A percentile compares a stretch with the other conserved stretches of the same genome.
phyloP scores from a whole-genome alignment of 164 flowering plant genomes.

The Vitis riparia region DNA sequence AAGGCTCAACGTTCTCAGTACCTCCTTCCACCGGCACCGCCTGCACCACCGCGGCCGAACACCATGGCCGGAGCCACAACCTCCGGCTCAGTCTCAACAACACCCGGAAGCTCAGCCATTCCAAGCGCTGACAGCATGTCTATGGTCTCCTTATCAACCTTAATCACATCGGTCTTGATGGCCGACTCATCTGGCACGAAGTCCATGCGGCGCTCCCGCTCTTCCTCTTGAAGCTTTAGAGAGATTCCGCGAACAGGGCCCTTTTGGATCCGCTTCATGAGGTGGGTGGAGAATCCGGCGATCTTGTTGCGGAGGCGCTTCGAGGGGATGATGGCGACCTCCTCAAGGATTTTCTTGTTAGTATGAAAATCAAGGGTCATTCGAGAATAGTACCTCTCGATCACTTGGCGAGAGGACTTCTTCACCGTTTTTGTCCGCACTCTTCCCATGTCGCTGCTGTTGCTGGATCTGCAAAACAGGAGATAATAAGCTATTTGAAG shows the following conservation, averaged over 20 bases:
- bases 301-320: constrained; percentile 83
- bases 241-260: constrained; percentile 79
- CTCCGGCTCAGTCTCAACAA: constrained; percentile 39
- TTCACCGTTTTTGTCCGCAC: constrained; percentile 81
- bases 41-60: constrained; percentile 20
- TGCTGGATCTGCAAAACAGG: too few species aligned
- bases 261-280: constrained; percentile 78
- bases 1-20: background rate
- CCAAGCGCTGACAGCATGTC: constrained; percentile 76
- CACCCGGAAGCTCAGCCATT: constrained; percentile 68
- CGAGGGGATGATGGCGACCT: constrained; percentile 72
- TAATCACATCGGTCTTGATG: constrained; percentile 49
- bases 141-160: constrained; percentile 75
- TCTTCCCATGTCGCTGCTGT: constrained; percentile 49
- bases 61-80: constrained; percentile 15
- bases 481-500: too few species aligned
- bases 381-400: constrained; percentile 70
- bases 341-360: constrained; percentile 75
- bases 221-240: constrained; percentile 73
- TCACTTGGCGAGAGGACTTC: constrained; percentile 74
- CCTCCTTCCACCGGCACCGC: constrained; percentile 9
- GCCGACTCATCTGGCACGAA: constrained; percentile 80
- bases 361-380: constrained; percentile 85
- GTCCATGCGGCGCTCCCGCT: constrained; percentile 83
- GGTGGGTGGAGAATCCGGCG: constrained; percentile 77